Percentiles rank a stretch among this genome's conserved stretches.
phyloP scores from a whole-genome alignment of 768 basidiomycete genomes.

The Serendipita vermifera region DNA sequence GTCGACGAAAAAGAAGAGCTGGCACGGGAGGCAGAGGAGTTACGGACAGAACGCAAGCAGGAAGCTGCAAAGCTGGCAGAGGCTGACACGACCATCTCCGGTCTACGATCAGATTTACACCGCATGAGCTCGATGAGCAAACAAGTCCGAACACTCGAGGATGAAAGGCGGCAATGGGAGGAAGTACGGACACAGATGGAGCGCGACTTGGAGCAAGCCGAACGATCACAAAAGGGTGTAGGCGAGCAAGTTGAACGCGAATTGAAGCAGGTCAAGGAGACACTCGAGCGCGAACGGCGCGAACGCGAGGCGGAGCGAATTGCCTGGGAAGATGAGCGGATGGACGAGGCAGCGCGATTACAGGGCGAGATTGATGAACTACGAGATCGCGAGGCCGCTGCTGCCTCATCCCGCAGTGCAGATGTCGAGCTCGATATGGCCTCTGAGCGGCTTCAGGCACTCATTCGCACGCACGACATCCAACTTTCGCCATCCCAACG shows the following conservation, averaged over 20 bases:
- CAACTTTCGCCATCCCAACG: slow-evolving; percentile 27
- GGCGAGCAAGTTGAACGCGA: slow-evolving; percentile 32
- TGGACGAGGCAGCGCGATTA: slow-evolving; percentile 33
- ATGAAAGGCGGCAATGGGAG: slow-evolving; percentile 11
- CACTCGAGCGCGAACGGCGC: slow-evolving; percentile 23
- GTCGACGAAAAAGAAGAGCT: slow-evolving; percentile 50
- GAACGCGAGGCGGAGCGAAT: slow-evolving; percentile 19
- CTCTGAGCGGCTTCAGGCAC: slow-evolving; percentile 32
- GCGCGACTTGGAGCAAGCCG: slow-evolving; percentile 24
- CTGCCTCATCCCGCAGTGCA: slow-evolving; percentile 27
- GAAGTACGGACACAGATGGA: slow-evolving; percentile 23
- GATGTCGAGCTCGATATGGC: slow-evolving; percentile 41
- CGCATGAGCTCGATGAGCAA: slow-evolving; percentile 29
- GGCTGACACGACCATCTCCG: slow-evolving; percentile 50
- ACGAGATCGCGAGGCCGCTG: slow-evolving; percentile 29
- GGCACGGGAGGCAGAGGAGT: slow-evolving; percentile 45
- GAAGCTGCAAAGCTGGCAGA: slow-evolving; percentile 55
- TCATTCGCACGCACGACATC: slow-evolving; percentile 47
- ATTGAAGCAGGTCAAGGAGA: slow-evolving; percentile 19
- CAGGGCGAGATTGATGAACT: slow-evolving; percentile 38
- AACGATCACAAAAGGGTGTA: slow-evolving; percentile 41
- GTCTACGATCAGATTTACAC: slow-evolving; percentile 43
- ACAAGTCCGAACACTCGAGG: neutral
- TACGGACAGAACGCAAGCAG: slow-evolving; percentile 56
- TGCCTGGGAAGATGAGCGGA: slow-evolving; percentile 31